Evolutionary conservation across 345 rosid genomes (phyloP), one percentile per base, ranked within the genome.

Genomic region (Euphorbia tirucalli): DNA sequence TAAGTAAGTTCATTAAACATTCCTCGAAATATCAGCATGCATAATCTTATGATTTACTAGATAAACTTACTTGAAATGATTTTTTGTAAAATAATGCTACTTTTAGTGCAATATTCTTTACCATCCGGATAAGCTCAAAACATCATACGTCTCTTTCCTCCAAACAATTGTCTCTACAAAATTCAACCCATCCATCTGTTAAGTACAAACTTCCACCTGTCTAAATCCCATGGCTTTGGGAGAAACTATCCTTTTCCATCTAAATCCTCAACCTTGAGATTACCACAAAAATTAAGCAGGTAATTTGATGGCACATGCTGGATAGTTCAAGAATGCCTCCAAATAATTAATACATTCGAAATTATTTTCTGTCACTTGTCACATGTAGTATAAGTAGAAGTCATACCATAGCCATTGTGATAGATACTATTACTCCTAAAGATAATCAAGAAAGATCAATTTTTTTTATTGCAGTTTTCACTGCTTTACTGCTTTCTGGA

Each of bases 281-380:
- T 11, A 15, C 59, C 25, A 5, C 7, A 0, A 7, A 10, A 11
- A 10, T 11, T 21, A 2, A 3, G 24, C 31, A 66, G 24, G 60
- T 58, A 37, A 48, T 13, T 74, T n/a, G 22, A n/a, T 0, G 71
- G 67, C 65, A 74, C 52, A 57, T 5, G 5, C 66, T 66, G 32
- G 66, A 57, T 43, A 31, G 43, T 39, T 37, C 22, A 57, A 61
- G 62, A 3, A 10, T 3, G 11, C 48, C 11, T 43, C 1, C 55
- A 15, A 2, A 15, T 15, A 49, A 15, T 2, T 49, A 43, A 43
- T 43, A 15, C 21, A 19, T 49, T 2, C n/a, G 18, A n/a, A n/a
- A n/a, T n/a, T n/a, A n/a, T n/a, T n/a, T n/a, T n/a, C n/a, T n/a
- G n/a, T n/a, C n/a, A n/a, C n/a, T n/a, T n/a, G n/a, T n/a, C n/a